A percentile compares a stretch with the other conserved stretches of the same genome.
These are phyloP conservation scores for Chlamydomonas schloesseri DNA, from an alignment of 139 green algal species.

Conservation along the genomic window DNA sequence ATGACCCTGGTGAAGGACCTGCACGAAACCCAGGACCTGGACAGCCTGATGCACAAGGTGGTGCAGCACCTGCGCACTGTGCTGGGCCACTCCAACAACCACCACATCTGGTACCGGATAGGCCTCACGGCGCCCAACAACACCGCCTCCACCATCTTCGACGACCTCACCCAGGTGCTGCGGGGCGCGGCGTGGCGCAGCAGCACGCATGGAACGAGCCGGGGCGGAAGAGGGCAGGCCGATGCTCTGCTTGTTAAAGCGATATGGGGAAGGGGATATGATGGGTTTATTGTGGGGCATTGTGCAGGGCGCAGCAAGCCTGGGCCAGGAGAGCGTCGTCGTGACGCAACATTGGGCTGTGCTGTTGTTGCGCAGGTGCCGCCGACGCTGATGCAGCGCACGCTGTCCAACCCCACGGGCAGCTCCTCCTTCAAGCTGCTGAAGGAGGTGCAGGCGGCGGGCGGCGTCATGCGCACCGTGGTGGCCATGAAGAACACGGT, in stretches of 20 bases:
- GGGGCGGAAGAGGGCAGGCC: too few relatives aligned
- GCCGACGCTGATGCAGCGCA: constrained; percentile 49
- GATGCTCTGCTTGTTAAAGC: too few relatives aligned
- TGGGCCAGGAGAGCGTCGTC: too few relatives aligned
- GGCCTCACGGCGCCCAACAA: constrained; percentile 60
- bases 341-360: too few relatives aligned
- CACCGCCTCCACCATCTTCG: constrained; percentile 67
- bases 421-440: constrained; percentile 41
- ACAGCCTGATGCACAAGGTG: constrained; percentile 53
- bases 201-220: too few relatives aligned
- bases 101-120: constrained; percentile 68
- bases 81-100: constrained; percentile 56
- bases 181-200: too few relatives aligned
- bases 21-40: constrained; percentile 45
- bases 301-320: too few relatives aligned
- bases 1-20: constrained; percentile 52
- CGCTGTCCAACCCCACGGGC: constrained; percentile 47
- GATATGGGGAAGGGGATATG: too few relatives aligned
- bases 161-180: constrained; percentile 64
- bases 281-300: too few relatives aligned
- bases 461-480: constrained; percentile 62
- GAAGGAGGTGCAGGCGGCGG: constrained; percentile 55
- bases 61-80: constrained; percentile 55
- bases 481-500: constrained; percentile 73
- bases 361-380: constrained; percentile 42